Evolutionary conservation across 768 basidiomycete genomes (phyloP), one percentile per base, ranked within the genome.

Genomic region (Pulveroboletus sp.): DNA sequence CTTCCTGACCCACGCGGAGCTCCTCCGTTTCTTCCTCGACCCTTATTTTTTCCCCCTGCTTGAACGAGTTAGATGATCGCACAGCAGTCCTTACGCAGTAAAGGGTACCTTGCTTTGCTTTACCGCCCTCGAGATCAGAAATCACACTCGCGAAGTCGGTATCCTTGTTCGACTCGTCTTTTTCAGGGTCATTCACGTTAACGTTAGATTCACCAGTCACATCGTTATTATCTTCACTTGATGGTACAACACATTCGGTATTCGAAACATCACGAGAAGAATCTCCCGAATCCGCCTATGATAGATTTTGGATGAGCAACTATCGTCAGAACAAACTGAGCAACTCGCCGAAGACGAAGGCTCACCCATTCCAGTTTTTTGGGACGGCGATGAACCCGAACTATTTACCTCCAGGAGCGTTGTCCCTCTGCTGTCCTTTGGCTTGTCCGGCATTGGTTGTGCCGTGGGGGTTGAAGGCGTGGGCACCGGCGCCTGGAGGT

Each of bases 331-430:
- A 63, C 39, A 50, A 52, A 39, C 44, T 36, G 26, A 48, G 42
- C 10, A 9, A 67, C 63, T 69, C 56, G 64, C 68, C 66, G 46
- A 47, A 54, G 61, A 57, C 30, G 50, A 69, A 66, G 53, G 68
- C 66, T 67, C 59, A 67, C 66, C 66, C 66, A 1, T 58, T 54
- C 52, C 48, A 38, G 55, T 15, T 40, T 33, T 37, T 3, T 51
- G 33, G 24, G 57, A 39, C 1, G 44, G 3, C 5, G 42, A 26
- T 12, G 50, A 21, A 36, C 28, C 6, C n/a, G 9, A 0, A 32
- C 31, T 50, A 54, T 4, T 36, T 43, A 18, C 0, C 0, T 45
- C 50, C 53, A n/a, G 43, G 0, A 37, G 0, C 0, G 4, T 24
- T 9, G 28, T 33, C 46, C 39, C 50, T 36, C 49, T 61, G 40